Conservation (phyloP, 441 rosid genomes). For the Adansonia grandidieri region DNA sequence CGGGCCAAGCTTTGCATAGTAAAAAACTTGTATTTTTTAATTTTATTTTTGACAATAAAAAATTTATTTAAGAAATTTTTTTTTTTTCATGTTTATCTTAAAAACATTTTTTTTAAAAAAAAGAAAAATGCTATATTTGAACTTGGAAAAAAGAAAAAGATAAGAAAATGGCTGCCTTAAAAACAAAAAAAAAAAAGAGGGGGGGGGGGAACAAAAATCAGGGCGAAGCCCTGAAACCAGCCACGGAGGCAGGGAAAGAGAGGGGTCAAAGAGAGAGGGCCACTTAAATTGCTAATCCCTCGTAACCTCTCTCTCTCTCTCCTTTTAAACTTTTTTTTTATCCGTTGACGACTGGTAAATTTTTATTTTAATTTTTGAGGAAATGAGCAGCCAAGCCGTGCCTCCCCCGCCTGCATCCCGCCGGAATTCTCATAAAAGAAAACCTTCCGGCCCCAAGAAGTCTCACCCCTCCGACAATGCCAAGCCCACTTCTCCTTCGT, state of each 20-base stretch:
- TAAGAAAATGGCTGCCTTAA: background rate
- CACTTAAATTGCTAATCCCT: background rate
- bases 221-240: background rate
- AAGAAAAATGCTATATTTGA: background rate
- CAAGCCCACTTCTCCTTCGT: conserved; percentile 61
- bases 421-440: conserved; percentile 55
- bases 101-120: background rate
- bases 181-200: background rate
- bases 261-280: background rate
- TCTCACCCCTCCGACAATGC: conserved; percentile 55
- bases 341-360: too few species aligned
- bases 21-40: too few species aligned
- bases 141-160: background rate
- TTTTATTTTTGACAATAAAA: too few species aligned
- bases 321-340: too few species aligned
- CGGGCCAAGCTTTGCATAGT: too few species aligned
- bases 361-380: background rate
- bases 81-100: background rate
- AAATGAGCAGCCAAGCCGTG: conserved; percentile 60
- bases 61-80: too few species aligned
- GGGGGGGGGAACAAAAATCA: background rate
- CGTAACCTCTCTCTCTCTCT: background rate
- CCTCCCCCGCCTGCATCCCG: conserved; percentile 50
- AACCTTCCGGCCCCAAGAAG: conserved; percentile 53
- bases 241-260: conserved; percentile 21